These are phyloP conservation scores for Oryza rufipogon DNA, from an alignment of 176 grass and related monocot genomes.

Conservation along the genomic window DNA sequence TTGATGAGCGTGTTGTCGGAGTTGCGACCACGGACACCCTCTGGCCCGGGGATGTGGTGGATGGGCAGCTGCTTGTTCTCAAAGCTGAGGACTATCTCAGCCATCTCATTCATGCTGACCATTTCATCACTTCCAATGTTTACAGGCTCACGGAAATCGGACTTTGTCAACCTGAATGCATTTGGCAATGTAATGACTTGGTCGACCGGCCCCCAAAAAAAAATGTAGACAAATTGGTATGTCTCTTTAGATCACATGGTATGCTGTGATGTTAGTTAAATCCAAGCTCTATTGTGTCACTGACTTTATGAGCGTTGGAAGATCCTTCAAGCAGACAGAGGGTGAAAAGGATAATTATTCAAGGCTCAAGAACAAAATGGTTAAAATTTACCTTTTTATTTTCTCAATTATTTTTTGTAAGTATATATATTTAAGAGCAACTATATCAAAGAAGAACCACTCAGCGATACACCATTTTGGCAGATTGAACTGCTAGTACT, in stretches of 20 bases:
- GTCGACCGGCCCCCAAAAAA: neutral
- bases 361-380: constrained; percentile 30
- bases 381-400: neutral
- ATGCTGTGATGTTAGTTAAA: constrained; percentile 25
- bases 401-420: neutral
- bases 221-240: neutral
- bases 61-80: constrained; percentile 61
- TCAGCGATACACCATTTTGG: neutral
- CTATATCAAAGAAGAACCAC: neutral
- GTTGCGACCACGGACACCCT: constrained; percentile 70
- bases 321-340: neutral
- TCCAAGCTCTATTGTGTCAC: constrained; percentile 3
- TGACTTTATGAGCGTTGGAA: constrained; percentile 20
- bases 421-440: neutral
- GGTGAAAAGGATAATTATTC: constrained; percentile 4
- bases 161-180: constrained; percentile 57
- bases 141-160: constrained; percentile 74
- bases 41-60: constrained; percentile 58
- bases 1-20: constrained; percentile 68
- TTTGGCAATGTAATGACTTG: constrained; percentile 21
- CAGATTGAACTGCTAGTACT: neutral
- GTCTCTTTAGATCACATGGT: neutral
- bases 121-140: constrained; percentile 78
- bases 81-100: constrained; percentile 54
- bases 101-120: constrained; percentile 87